A percentile compares a stretch with the other conserved stretches of the same genome.
Evolutionary conservation across 2,329 filamentous ascomycete genomes (phyloP).

Genomic region (Alternaria viburni): DNA sequence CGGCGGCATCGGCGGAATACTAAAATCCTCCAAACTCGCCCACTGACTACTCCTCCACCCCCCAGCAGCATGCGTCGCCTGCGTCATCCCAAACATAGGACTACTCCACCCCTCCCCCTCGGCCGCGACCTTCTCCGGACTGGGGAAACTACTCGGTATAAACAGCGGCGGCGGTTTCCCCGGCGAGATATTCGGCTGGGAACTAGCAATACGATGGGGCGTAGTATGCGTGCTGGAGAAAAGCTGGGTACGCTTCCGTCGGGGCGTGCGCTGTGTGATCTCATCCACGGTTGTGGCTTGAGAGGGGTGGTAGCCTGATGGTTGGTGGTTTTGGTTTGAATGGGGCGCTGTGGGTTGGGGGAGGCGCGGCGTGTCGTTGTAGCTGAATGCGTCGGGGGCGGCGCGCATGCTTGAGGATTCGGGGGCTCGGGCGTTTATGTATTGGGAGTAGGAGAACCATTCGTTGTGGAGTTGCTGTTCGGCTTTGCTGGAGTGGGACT

Average conservation of each 20-base stretch:
- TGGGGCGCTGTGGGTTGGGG: background rate
- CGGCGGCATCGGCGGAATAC: conserved; percentile 41
- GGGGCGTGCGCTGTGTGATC: conserved; percentile 30
- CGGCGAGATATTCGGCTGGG: conserved; percentile 28
- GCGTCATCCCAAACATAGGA: conserved; percentile 23
- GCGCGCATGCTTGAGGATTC: conserved; percentile 39
- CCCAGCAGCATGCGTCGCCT: conserved; percentile 1
- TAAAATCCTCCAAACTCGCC: conserved; percentile 40
- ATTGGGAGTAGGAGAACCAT: conserved; percentile 43
- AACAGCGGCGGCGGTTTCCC: conserved; percentile 37
- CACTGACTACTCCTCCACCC: conserved; percentile 20
- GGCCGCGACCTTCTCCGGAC: conserved; percentile 25
- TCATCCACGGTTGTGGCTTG: conserved; percentile 46
- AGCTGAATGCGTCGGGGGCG: conserved; percentile 33
- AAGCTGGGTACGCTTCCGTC: conserved; percentile 18
- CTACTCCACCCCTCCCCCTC: conserved; percentile 37
- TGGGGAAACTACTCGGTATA: conserved; percentile 45
- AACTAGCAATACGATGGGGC: conserved; percentile 27
- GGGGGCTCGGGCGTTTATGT: conserved; percentile 18
- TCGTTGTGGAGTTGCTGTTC: conserved; percentile 43
- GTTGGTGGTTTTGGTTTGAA: background rate
- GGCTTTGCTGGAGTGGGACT: conserved; percentile 41
- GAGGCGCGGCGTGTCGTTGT: conserved; percentile 29
- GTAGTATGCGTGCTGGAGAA: conserved; percentile 27
- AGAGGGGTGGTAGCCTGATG: conserved; percentile 23